Conservation (phyloP, 2,329 filamentous ascomycete genomes). For the Pestalotiopsis sp. region DNA sequence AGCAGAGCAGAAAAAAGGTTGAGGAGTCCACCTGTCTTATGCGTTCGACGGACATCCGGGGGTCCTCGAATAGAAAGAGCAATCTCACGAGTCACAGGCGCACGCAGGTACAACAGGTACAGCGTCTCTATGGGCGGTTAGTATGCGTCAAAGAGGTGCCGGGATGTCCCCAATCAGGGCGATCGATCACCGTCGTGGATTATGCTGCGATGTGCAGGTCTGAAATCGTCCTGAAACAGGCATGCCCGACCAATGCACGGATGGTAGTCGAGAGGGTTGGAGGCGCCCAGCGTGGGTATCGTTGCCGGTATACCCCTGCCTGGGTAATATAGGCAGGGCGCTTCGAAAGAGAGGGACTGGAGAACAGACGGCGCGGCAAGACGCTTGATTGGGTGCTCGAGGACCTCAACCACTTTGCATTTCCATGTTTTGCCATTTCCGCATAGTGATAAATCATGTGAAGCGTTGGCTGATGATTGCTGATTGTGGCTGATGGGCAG, state of each 20-base stretch:
- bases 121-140: slow-evolving; percentile 1
- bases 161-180: slow-evolving; percentile 11
- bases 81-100: neutral
- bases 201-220: slow-evolving; percentile 29
- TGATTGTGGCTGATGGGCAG: neutral
- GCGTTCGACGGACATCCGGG: slow-evolving; percentile 20
- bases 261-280: neutral
- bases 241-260: slow-evolving; percentile 23
- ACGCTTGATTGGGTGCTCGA: neutral
- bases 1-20: slow-evolving; percentile 18
- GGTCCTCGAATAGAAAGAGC: slow-evolving; percentile 20
- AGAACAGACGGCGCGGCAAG: neutral
- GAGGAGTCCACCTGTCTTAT: slow-evolving; percentile 22
- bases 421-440: neutral
- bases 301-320: slow-evolving; percentile 11
- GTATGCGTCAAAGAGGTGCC: neutral
- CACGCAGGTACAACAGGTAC: neutral
- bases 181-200: slow-evolving; percentile 17
- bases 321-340: neutral
- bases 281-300: neutral
- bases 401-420: neutral
- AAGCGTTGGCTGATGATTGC: neutral
- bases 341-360: neutral
- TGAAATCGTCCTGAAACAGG: slow-evolving; percentile 40
- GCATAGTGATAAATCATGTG: neutral